phyloP scores from a whole-genome alignment of 163 green algal genomes.

The Chlorella variabilis region DNA sequence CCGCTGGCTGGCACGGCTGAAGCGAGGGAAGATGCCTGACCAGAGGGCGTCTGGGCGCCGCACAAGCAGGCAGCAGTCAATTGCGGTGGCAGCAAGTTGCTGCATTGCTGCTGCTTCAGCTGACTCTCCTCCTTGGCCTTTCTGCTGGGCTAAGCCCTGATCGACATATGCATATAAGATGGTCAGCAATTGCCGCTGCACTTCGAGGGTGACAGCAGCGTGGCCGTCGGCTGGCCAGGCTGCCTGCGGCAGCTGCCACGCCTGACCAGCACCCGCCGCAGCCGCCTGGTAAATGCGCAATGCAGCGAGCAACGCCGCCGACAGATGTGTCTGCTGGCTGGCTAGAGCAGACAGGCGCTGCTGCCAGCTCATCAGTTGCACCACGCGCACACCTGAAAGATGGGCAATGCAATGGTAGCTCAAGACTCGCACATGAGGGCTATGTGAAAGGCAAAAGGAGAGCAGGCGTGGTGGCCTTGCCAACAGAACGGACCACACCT shows the following conservation, averaged over 20 bases:
- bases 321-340: conserved; percentile 36
- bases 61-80: conserved; percentile 72
- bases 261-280: not conserved
- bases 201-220: conserved; percentile 30
- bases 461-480: no score
- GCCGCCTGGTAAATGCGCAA: conserved; percentile 11
- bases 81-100: conserved; percentile 47
- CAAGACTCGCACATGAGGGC: no score
- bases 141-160: not conserved
- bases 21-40: conserved; percentile 65
- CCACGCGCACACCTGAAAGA: conserved; percentile 59
- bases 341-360: conserved; percentile 78
- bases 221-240: conserved; percentile 48
- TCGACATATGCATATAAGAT: conserved; percentile 32
- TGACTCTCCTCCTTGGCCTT: not conserved
- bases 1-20: conserved; percentile 20
- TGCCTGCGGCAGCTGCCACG: not conserved
- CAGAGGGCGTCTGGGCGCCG: conserved; percentile 62
- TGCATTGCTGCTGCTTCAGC: conserved; percentile 22
- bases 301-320: conserved; percentile 41
- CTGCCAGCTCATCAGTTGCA: conserved; percentile 78
- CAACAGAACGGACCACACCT: conserved; percentile 24
- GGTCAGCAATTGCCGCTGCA: conserved; percentile 51
- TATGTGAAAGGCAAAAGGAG: no score
- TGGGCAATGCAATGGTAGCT: not conserved